phyloP scores from a whole-genome alignment of 805 yeast species.

The Candida maesae region DNA sequence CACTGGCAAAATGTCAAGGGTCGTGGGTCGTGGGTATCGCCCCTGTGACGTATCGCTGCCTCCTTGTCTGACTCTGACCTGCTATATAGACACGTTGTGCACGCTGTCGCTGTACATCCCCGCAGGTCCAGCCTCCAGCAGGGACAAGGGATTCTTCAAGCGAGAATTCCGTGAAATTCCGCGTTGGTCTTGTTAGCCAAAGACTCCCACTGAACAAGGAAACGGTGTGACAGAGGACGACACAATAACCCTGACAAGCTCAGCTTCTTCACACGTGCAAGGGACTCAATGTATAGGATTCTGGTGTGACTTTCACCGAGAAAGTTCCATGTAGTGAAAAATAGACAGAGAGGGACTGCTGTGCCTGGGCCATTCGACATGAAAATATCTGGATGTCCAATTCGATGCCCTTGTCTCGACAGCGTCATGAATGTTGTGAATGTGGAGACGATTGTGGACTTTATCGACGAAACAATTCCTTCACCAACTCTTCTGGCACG shows the following conservation, averaged over 20 bases:
- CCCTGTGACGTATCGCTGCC: too few species aligned
- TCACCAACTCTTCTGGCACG: conserved; percentile 66
- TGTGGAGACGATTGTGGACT: conserved; percentile 34
- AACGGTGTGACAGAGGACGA: conserved; percentile 67
- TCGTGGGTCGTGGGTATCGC: too few species aligned
- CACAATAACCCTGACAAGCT: conserved; percentile 76
- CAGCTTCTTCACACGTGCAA: conserved; percentile 74
- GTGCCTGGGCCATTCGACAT: conserved; percentile 83
- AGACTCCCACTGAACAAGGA: conserved; percentile 86
- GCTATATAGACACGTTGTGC: too few species aligned
- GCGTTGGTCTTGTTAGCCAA: conserved; percentile 52
- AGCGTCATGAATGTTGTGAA: conserved; percentile 10
- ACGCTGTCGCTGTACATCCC: too few species aligned
- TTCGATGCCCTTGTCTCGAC: conserved; percentile 4
- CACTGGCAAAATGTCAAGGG: too few species aligned
- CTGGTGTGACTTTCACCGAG: conserved; percentile 45
- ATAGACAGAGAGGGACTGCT: conserved; percentile 62
- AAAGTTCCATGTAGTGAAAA: conserved; percentile 47
- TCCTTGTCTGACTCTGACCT: too few species aligned
- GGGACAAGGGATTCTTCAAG: conserved; percentile 41
- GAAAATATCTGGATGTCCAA: conserved; percentile 38
- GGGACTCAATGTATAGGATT: conserved; percentile 78
- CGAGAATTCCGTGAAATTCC: conserved; percentile 76
- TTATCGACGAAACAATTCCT: conserved; percentile 40
- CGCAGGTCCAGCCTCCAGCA: too few species aligned